Evolutionary conservation across 1,284 basidiomycete species (phyloP).

Genomic region (Boletus mariae): DNA sequence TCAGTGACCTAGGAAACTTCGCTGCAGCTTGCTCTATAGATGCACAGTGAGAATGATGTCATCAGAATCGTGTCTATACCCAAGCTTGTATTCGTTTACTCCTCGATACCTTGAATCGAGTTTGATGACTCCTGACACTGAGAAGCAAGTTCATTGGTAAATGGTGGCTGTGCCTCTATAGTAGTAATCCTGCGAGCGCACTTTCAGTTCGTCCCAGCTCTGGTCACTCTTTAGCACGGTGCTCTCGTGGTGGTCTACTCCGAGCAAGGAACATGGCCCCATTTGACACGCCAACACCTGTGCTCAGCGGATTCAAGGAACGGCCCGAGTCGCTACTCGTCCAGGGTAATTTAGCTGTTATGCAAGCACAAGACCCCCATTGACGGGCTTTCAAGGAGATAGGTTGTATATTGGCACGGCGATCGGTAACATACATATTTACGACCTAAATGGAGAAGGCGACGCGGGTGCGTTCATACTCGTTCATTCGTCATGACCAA

Average conservation of each 20-base stretch:
- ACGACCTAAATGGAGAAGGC: slow-evolving; percentile 43
- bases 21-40: slow-evolving; percentile 17
- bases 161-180: no score
- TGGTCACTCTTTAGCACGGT: no score
- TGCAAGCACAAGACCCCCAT: slow-evolving; percentile 2
- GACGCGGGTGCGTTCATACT: slow-evolving; percentile 31
- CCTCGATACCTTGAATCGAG: no score
- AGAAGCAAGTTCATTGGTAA: no score
- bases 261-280: slow-evolving; percentile 36
- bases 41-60: not conserved
- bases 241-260: slow-evolving; percentile 14
- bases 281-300: slow-evolving; percentile 38
- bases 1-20: not conserved
- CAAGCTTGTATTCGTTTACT: no score
- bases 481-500: not conserved
- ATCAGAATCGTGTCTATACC: not conserved
- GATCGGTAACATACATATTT: slow-evolving; percentile 67
- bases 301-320: slow-evolving; percentile 47
- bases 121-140: no score
- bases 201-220: no score
- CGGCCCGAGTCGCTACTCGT: slow-evolving; percentile 41
- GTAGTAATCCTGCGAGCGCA: no score
- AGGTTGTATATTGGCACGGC: slow-evolving; percentile 75
- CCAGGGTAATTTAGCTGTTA: slow-evolving; percentile 32
- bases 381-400: slow-evolving; percentile 48